These are phyloP conservation scores for Huntiella abstrusa DNA, from an alignment of 2,329 filamentous ascomycete genomes.

Conservation along the genomic window DNA sequence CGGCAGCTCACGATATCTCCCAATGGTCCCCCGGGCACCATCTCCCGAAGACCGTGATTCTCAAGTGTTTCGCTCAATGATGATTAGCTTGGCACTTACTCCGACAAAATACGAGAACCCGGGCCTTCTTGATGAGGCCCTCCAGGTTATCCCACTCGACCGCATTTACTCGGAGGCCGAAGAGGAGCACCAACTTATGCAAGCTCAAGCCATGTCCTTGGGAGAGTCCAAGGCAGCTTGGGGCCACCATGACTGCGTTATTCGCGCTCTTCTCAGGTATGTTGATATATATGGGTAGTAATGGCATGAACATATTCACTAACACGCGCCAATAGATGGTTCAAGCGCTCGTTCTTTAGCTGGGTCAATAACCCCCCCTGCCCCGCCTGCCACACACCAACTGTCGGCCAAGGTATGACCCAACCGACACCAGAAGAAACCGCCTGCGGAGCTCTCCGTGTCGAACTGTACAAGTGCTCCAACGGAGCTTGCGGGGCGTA, in stretches of 20 bases:
- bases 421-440: slow-evolving; percentile 75
- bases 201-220: slow-evolving; percentile 75
- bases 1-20: slow-evolving; percentile 28
- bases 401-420: slow-evolving; percentile 65
- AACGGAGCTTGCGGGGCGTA: slow-evolving; percentile 53
- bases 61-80: slow-evolving; percentile 60
- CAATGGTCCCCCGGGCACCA: slow-evolving; percentile 53
- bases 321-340: slow-evolving; percentile 40
- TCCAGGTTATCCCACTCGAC: slow-evolving; percentile 72
- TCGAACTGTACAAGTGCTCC: slow-evolving; percentile 82
- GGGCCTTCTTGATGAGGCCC: slow-evolving; percentile 76
- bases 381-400: slow-evolving; percentile 62
- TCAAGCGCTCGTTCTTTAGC: slow-evolving; percentile 83
- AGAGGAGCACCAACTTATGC: slow-evolving; percentile 74
- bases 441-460: slow-evolving; percentile 67
- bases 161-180: slow-evolving; percentile 87
- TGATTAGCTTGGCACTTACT: slow-evolving; percentile 70
- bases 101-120: slow-evolving; percentile 95
- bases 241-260: slow-evolving; percentile 95
- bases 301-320: slow-evolving; percentile 5
- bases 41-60: slow-evolving; percentile 43
- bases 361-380: slow-evolving; percentile 95
- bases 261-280: slow-evolving; percentile 67
- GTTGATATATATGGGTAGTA: slow-evolving; percentile 17
- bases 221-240: slow-evolving; percentile 70